Base-by-base conservation (phyloP, 495 filamentous ascomycete species). In the Neurospora pannonica region DNA sequence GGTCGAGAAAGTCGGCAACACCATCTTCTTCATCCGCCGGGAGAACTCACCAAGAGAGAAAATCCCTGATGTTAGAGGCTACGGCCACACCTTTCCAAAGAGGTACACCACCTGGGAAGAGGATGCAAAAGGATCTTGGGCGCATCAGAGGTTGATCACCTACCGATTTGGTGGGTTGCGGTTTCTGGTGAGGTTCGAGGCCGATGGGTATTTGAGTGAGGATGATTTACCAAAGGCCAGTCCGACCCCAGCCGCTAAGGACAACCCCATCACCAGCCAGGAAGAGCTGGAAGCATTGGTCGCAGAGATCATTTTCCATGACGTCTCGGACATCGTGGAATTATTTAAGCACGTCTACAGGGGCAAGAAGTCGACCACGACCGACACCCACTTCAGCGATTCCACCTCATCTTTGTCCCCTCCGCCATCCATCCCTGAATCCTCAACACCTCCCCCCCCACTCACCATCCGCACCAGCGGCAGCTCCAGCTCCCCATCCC, bases 11-110 rank as follows among this genome's bases (percentile, higher is more conserved):
- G 76, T 92, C 43, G 88, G 87, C 11, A 83, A 86, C 37, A 91
- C 90, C 0, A 83, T 92, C 17, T 90, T 93, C 78, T 85, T 93
- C 69, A 77, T 90, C 42, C 87, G 90, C 34, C 82, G 84, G 28
- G 88, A 90, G 71, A 90, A 88, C 71, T 85, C 84, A 2, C 89
- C 89, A 0, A 86, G 78, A 0, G 82, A 86, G 69, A 19, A 82
- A 5, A 89, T 92, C 38, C 76, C 79, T 3, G 83, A 83, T 70
- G 81, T 92, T 5, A 72, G 72, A 7, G 92, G 90, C 0, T 92
- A 84, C 77, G 90, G 91, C 9, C 89, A 92, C 78, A 86, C 87
- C 1, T 93, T 93, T 77, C 86, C 89, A 6, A 89, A 91, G 43
- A 84, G 81, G 4, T 91, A 91, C 76, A 93, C 91, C 2, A 88